Base-by-base conservation (phyloP, 225 moss, liverwort and hornwort species). In the Pseudoscleropodium purum region DNA sequence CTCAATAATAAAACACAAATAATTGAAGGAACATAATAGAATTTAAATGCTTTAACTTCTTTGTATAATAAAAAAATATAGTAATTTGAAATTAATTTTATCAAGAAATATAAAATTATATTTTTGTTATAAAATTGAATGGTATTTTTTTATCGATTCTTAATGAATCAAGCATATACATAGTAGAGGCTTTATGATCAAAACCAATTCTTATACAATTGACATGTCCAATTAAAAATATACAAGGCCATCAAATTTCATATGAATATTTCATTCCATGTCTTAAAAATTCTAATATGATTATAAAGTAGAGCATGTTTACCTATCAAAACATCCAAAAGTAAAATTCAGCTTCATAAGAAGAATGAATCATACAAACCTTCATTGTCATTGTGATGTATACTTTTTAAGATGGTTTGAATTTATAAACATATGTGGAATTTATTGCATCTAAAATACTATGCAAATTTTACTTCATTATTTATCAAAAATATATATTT, bases 71-170 rank as follows among this genome's bases (percentile, higher is more conserved):
- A 9, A 47, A 47, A 47, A 6, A 47, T 47, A 47, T 8, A 47
- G 10, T 47, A 47, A 6, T 6, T 37, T 20, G 18, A 68, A 37
- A 68, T 6, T 21, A 13, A 6, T 68, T 67, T 36, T 52, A 10
- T 36, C 5, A 19, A 19, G 11, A 19, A 63, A 30, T 29, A 7
- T 15, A 0, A 63, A 14, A 14, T 7, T 7, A 61, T 61, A 47
- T 63, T 64, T 64, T 64, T 36, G 3, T 67, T 19, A 36, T 67
- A 67, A 67, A 25, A 24, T 39, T 70, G 14, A 70, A 25, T 39
- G 5, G 14, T 0, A 3, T 39, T 23, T 70, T 25, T 70, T 47
- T 7, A 8, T 25, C 14, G 0, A 14, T 25, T 70, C 3, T 70
- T 39, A 14, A 70, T 7, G 25, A 70, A 39, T 2, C 12, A 25